Evolutionary conservation across 1,284 basidiomycete genomes (phyloP).

Genomic region (Cryptococcus maquisensis): DNA sequence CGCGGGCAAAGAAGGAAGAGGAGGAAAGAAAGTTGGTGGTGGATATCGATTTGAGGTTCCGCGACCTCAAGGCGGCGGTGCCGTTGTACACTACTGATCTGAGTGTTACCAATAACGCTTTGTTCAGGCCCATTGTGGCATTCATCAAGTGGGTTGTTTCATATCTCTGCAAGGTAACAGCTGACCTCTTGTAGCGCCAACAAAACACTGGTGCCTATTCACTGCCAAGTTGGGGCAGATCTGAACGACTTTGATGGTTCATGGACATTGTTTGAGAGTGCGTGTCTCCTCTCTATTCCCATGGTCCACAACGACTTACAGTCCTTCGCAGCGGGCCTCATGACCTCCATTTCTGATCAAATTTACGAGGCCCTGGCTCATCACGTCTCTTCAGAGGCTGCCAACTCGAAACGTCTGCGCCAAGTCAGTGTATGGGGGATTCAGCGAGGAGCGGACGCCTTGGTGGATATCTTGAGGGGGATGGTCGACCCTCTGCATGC

Average conservation of each 20-base stretch:
- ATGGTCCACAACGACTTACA: conserved; percentile 1
- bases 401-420: conserved; percentile 79
- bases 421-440: conserved; percentile 79
- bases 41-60: conserved; percentile 81
- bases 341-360: conserved; percentile 46
- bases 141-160: conserved; percentile 77
- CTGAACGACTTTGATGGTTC: conserved; percentile 49
- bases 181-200: conserved; percentile 61
- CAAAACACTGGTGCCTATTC: conserved; percentile 84
- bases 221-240: conserved; percentile 75
- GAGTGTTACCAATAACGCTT: conserved; percentile 88
- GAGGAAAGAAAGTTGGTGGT: conserved; percentile 6
- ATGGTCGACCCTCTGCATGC: conserved; percentile 52
- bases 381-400: conserved; percentile 75
- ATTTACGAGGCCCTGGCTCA: conserved; percentile 86
- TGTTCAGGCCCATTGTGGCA: conserved; percentile 93
- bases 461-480: conserved; percentile 59
- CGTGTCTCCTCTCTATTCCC: conserved; percentile 2
- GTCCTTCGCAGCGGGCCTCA: conserved; percentile 35
- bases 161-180: background rate
- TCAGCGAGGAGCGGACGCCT: conserved; percentile 65
- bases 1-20: conserved; percentile 6
- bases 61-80: conserved; percentile 93
- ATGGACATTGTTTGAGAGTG: conserved; percentile 51
- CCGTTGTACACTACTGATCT: conserved; percentile 83